These are phyloP conservation scores for Curvularia eragrostidis DNA, from an alignment of 2,329 filamentous ascomycete genomes.

Conservation along the genomic window DNA sequence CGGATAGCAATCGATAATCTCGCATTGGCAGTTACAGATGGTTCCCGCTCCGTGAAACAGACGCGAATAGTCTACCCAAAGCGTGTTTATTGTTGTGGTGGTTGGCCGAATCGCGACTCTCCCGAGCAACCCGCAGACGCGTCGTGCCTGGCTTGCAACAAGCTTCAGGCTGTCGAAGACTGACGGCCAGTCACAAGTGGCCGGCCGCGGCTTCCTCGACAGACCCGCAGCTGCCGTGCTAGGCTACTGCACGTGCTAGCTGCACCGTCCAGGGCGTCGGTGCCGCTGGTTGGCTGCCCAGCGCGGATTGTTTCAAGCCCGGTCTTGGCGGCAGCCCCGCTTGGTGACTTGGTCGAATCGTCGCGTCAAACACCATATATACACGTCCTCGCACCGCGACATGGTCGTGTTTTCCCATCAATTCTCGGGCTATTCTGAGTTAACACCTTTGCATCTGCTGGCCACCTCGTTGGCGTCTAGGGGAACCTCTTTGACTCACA, in stretches of 20 bases:
- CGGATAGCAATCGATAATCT: slow-evolving; percentile 36
- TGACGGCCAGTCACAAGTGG: slow-evolving; percentile 38
- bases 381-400: slow-evolving; percentile 49
- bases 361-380: slow-evolving; percentile 49
- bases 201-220: slow-evolving; percentile 37
- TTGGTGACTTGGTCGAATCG: slow-evolving; percentile 42
- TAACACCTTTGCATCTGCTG: slow-evolving; percentile 27
- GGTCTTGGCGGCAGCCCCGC: slow-evolving; percentile 35
- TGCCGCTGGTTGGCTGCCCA: slow-evolving; percentile 31
- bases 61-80: slow-evolving; percentile 27
- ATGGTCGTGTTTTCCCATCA: slow-evolving; percentile 51
- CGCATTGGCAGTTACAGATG: slow-evolving; percentile 25
- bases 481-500: slow-evolving; percentile 50
- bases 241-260: slow-evolving; percentile 43
- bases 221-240: slow-evolving; percentile 22
- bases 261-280: slow-evolving; percentile 21
- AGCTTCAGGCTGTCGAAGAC: slow-evolving; percentile 18
- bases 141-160: slow-evolving; percentile 18
- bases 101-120: slow-evolving; percentile 39
- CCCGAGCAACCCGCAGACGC: slow-evolving; percentile 25
- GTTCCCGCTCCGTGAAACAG: slow-evolving; percentile 22
- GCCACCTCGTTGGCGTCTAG: slow-evolving; percentile 21
- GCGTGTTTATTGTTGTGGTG: slow-evolving; percentile 35
- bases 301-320: slow-evolving; percentile 45
- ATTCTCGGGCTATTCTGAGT: slow-evolving; percentile 40